phyloP scores from a whole-genome alignment of 2,329 filamentous ascomycete species.

The Grosmannia huntii region DNA sequence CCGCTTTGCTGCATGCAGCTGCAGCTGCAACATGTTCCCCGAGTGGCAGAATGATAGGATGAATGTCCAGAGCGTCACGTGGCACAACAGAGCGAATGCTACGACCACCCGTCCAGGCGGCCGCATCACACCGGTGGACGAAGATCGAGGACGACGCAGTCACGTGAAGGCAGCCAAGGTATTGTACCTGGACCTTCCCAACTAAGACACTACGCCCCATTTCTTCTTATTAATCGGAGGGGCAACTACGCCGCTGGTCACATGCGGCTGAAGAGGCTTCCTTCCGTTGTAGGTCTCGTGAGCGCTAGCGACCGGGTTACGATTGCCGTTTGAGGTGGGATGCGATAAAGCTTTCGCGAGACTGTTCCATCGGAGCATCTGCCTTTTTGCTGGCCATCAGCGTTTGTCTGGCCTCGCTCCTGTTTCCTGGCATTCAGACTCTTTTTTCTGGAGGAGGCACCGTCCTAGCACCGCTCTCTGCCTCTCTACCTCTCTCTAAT shows the following conservation, averaged over 20 bases:
- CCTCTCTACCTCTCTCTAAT: not conserved
- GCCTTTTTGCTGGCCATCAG: not conserved
- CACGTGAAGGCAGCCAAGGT: not conserved
- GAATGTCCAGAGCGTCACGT: not conserved
- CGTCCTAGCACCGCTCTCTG: not conserved
- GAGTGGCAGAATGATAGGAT: not conserved
- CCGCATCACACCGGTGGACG: too few relatives aligned
- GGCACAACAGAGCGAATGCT: too few relatives aligned
- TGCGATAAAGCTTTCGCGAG: constrained; percentile 4
- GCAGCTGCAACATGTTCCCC: not conserved
- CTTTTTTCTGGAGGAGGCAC: not conserved
- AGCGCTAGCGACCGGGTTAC: constrained; percentile 9
- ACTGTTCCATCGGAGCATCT: not conserved
- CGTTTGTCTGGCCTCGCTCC: not conserved
- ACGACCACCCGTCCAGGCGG: too few relatives aligned
- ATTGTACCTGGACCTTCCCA: not conserved
- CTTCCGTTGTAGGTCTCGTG: constrained; percentile 12
- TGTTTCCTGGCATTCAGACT: not conserved
- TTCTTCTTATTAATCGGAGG: not conserved
- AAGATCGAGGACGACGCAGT: not conserved
- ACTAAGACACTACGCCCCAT: not conserved
- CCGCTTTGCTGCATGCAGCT: constrained; percentile 3
- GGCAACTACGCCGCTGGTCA: constrained; percentile 8
- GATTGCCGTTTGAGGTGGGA: not conserved
- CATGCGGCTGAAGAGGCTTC: constrained; percentile 14